Base-by-base conservation (phyloP, 768 basidiomycete genomes). In the Amanita thiersii region DNA sequence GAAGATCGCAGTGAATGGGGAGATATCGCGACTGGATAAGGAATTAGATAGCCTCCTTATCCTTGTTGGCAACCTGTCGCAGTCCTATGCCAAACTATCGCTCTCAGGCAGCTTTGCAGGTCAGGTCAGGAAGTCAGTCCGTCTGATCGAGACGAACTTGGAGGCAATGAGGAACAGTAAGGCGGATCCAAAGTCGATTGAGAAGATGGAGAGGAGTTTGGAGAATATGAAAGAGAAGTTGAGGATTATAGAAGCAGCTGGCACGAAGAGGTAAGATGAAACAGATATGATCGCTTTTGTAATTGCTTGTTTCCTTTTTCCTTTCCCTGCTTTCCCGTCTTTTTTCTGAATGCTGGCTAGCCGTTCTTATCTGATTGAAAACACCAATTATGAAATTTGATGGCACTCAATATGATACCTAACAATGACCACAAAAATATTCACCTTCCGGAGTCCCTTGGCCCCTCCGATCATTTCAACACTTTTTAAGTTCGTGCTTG, bases 191-290 rank as follows among this genome's bases (percentile, higher is more conserved):
- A 26, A 1, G 12, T 39, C 38, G 17, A 25, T 39, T 39, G 25
- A 39, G 17, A 26, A 17, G 38, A 19, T 39, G 1, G 14, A 28
- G 38, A n/a, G 20, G 38, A 26, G 38, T 8, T 29, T 39, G 38
- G 38, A 30, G n/a, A 12, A 26, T 24, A 39, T 39, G 38, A 39
- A 28, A 19, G 17, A 24, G 24, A 39, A 39, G 25, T 20, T 39
- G 15, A 28, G 24, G 26, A 14, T 39, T 4, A 18, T 39, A 17
- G 26, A 39, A 26, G 25, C 28, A 18, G 38, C 17, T 6, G 14
- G 24, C 12, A 18, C 18, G 14, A 39, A 28, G n/a, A n/a, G n/a
- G n/a, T n/a, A n/a, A n/a, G n/a, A n/a, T n/a, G n/a, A n/a, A n/a
- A n/a, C n/a, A n/a, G n/a, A n/a, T n/a, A n/a, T n/a, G n/a, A n/a